Evolutionary conservation across 78 protist species (phyloP).

Genomic region (Dictyostelium firmibasis): DNA sequence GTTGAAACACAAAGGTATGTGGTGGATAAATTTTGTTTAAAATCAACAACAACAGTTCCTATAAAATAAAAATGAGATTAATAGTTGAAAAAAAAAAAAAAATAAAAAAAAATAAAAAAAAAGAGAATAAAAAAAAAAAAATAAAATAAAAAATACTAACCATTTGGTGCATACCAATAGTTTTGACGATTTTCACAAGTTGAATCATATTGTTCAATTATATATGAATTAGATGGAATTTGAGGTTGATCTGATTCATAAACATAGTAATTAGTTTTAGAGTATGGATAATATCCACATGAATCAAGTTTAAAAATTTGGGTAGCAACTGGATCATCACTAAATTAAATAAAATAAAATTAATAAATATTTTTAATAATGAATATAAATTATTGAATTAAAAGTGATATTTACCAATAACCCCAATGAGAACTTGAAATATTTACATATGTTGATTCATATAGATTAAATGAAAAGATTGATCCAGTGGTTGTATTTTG

Average conservation of each 20-base stretch:
- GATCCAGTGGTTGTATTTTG: neutral
- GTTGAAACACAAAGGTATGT: neutral
- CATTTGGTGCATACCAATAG: slow-evolving; percentile 43
- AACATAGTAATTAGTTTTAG: neutral
- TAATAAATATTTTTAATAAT: too few relatives aligned
- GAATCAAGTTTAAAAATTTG: neutral
- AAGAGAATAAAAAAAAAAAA: neutral
- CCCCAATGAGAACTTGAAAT: neutral
- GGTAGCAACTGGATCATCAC: neutral
- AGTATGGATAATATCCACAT: neutral
- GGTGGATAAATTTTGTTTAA: neutral
- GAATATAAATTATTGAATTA: too few relatives aligned
- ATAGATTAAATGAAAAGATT: neutral
- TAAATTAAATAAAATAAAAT: too few relatives aligned
- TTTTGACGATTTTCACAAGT: neutral
- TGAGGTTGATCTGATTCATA: neutral
- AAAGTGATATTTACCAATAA: neutral
- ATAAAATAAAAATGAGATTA: neutral
- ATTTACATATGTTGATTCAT: neutral
- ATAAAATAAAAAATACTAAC: neutral
- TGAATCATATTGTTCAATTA: neutral
- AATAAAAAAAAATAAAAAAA: neutral
- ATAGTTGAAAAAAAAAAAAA: neutral
- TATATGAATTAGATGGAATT: neutral
- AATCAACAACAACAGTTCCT: neutral